Percentiles rank a stretch among this genome's conserved stretches.
phyloP scores from a whole-genome alignment of 805 yeast genomes.

The Candida cerambycidarum region DNA sequence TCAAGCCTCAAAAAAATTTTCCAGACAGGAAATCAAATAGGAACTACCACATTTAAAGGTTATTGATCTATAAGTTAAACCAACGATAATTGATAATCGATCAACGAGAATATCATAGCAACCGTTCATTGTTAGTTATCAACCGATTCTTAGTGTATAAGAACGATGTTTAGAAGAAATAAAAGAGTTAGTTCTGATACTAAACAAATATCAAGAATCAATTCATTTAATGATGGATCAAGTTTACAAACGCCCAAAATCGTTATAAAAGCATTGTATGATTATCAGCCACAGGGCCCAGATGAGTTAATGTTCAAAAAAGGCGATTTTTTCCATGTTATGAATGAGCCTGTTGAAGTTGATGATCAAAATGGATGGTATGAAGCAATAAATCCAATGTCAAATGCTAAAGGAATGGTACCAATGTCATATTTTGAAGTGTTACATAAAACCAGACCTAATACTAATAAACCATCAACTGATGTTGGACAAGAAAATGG shows the following conservation, averaged over 20 bases:
- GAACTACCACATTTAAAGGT: not conserved
- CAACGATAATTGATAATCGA: too few relatives aligned
- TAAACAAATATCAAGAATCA: constrained; percentile 31
- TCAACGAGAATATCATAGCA: too few relatives aligned
- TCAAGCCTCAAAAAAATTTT: constrained; percentile 6
- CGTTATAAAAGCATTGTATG: constrained; percentile 78
- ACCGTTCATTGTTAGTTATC: too few relatives aligned
- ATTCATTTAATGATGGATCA: constrained; percentile 16
- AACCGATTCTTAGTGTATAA: too few relatives aligned
- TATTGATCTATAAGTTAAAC: too few relatives aligned
- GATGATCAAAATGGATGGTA: constrained; percentile 60
- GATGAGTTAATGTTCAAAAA: constrained; percentile 75
- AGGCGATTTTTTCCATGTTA: constrained; percentile 88
- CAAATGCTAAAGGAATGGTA: constrained; percentile 77
- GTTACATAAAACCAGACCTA: constrained; percentile 58
- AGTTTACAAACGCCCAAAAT: constrained; percentile 63
- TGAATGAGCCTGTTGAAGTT: constrained; percentile 24
- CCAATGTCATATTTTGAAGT: constrained; percentile 84
- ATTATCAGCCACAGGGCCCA: constrained; percentile 74
- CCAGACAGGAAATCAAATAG: not conserved
- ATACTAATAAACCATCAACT: constrained; percentile 9
- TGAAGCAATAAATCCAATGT: constrained; percentile 84
- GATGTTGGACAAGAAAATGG: not conserved
- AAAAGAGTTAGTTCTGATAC: constrained; percentile 34
- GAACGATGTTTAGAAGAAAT: constrained; percentile 33